Percentiles rank a stretch among this genome's conserved stretches.
These are phyloP conservation scores for Hypoxylon sp. DNA, from an alignment of 2,329 filamentous ascomycete genomes.

Conservation along the genomic window DNA sequence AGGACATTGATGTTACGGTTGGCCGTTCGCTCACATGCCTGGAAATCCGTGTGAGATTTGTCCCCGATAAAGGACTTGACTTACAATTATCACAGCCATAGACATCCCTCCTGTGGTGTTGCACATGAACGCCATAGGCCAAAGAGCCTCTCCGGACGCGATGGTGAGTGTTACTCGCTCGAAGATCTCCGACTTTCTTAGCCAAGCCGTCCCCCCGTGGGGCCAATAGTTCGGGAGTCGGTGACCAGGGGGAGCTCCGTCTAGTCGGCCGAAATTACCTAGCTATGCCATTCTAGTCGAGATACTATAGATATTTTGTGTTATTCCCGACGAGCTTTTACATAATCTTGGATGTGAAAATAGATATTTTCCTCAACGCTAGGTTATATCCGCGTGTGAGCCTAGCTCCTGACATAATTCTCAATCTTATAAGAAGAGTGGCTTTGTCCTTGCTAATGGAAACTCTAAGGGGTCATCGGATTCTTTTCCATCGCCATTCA, in stretches of 20 bases:
- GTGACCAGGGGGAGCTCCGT: constrained; percentile 12
- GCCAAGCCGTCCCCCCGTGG: constrained; percentile 27
- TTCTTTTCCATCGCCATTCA: constrained; percentile 10
- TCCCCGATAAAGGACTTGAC: constrained; percentile 4
- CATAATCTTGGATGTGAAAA: constrained; percentile 14
- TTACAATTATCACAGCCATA: background rate
- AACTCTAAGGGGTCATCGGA: background rate
- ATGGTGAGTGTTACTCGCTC: constrained; percentile 16
- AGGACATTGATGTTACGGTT: background rate
- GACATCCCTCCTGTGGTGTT: background rate
- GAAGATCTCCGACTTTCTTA: constrained; percentile 1
- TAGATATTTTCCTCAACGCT: background rate
- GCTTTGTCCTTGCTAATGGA: constrained; percentile 6
- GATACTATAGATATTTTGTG: constrained; percentile 1
- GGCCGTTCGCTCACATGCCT: background rate
- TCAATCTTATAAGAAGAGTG: background rate
- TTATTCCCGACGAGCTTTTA: constrained; percentile 31
- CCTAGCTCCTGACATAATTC: background rate
- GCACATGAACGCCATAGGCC: constrained; percentile 5
- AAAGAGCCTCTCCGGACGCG: constrained; percentile 10
- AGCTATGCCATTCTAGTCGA: constrained; percentile 2
- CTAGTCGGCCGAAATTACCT: constrained; percentile 3
- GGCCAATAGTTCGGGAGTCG: constrained; percentile 24
- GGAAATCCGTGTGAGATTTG: background rate
- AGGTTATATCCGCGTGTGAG: constrained; percentile 8